Conservation (phyloP, 805 yeast species). For the Zygosaccharomyces lentus region DNA sequence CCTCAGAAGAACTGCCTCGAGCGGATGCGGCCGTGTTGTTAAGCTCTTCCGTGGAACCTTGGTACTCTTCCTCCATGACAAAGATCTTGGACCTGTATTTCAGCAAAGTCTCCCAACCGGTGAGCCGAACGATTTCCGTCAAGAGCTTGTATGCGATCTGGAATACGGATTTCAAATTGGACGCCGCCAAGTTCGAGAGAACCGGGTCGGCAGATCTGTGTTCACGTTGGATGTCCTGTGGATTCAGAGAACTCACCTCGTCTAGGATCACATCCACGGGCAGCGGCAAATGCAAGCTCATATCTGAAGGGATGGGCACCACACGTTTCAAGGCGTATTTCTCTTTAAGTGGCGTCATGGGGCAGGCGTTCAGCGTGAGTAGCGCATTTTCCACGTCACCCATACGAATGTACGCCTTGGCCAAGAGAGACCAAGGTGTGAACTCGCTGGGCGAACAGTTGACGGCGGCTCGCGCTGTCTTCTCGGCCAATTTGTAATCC, state of each 20-base stretch:
- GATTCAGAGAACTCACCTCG: conserved; percentile 63
- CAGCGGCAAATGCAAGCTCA: conserved; percentile 60
- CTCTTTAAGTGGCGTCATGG: conserved; percentile 69
- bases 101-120: conserved; percentile 70
- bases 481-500: conserved; percentile 27
- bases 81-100: conserved; percentile 58
- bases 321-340: conserved; percentile 58
- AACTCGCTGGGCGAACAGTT: conserved; percentile 72
- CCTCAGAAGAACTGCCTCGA: conserved; percentile 2
- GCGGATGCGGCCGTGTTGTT: conserved; percentile 8
- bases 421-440: conserved; percentile 66
- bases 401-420: conserved; percentile 55
- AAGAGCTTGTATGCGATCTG: conserved; percentile 55
- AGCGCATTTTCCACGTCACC: conserved; percentile 70
- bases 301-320: conserved; percentile 39
- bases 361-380: conserved; percentile 71
- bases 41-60: conserved; percentile 25
- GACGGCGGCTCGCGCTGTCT: conserved; percentile 39
- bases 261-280: conserved; percentile 70
- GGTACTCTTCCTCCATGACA: conserved; percentile 63
- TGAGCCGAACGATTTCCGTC: conserved; percentile 58
- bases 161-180: conserved; percentile 57
- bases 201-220: conserved; percentile 62
- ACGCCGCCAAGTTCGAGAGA: conserved; percentile 61
- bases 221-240: conserved; percentile 60